Evolutionary conservation across 2,329 filamentous ascomycete genomes (phyloP).

Genomic region (Penicillium hordei): DNA sequence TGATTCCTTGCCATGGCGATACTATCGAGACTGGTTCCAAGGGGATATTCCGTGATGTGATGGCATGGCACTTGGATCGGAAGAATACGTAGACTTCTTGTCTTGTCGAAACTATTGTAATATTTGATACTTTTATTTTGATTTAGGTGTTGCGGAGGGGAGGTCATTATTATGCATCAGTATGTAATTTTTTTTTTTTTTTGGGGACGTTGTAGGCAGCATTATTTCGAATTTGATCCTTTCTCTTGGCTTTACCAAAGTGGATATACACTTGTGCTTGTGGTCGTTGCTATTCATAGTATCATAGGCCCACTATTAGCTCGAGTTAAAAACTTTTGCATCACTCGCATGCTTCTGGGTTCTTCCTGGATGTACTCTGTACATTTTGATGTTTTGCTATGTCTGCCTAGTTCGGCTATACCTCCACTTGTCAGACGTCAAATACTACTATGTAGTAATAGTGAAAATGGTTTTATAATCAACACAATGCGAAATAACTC

Average conservation of each 20-base stretch:
- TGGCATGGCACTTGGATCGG: conserved; percentile 73
- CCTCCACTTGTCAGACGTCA: not conserved
- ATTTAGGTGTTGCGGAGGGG: not conserved
- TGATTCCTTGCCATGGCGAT: conserved; percentile 94
- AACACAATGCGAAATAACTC: not conserved
- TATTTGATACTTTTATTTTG: not conserved
- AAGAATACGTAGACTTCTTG: conserved; percentile 21
- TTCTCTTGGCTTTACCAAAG: not conserved
- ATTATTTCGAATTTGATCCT: not conserved
- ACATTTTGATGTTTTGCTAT: not conserved
- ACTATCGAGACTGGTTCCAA: conserved; percentile 75
- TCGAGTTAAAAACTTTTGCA: not conserved
- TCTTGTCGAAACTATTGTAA: not conserved
- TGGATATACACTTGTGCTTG: not conserved
- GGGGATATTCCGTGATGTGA: conserved; percentile 71
- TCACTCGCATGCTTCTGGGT: not conserved
- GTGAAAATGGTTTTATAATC: not conserved
- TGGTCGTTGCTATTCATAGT: conserved; percentile 2
- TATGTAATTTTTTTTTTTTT: not conserved
- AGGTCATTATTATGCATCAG: not conserved
- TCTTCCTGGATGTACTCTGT: not conserved
- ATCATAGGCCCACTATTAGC: not conserved
- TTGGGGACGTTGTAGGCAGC: not conserved
- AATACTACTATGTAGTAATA: not conserved
- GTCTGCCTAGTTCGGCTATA: not conserved